Percentiles rank a stretch among this genome's conserved stretches.
Evolutionary conservation across 352 stramenopile species (phyloP).

Genomic region (Blastocystis sp.): DNA sequence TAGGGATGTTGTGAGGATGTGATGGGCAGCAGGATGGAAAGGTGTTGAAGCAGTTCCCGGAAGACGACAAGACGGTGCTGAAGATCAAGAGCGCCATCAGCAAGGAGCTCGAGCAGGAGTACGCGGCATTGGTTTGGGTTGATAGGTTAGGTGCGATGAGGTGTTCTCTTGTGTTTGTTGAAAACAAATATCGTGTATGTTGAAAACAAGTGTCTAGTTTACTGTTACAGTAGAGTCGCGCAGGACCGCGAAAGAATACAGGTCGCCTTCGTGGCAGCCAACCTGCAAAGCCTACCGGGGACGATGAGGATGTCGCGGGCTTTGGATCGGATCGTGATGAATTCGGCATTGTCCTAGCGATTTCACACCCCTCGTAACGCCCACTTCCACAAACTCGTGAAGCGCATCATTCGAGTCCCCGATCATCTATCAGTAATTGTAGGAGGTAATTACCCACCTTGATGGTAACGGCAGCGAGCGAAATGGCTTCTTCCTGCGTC

Average conservation of each 20-base stretch:
- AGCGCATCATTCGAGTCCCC: slow-evolving; percentile 14
- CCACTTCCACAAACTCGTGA: slow-evolving; percentile 27
- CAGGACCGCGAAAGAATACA: slow-evolving; percentile 43
- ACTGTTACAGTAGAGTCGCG: neutral
- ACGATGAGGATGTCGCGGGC: slow-evolving; percentile 45
- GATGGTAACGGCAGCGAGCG: slow-evolving; percentile 4
- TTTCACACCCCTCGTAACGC: neutral
- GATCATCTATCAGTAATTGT: slow-evolving; percentile 2
- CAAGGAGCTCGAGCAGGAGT: neutral
- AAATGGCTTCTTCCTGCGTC: neutral
- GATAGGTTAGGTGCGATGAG: neutral
- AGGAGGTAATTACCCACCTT: neutral
- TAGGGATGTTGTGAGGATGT: neutral
- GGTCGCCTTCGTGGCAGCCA: neutral
- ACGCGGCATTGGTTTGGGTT: neutral
- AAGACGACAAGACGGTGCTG: neutral
- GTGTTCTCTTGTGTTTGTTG: slow-evolving; percentile 39
- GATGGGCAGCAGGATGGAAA: slow-evolving; percentile 38
- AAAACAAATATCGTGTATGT: neutral
- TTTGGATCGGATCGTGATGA: slow-evolving; percentile 12
- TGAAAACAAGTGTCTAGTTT: neutral
- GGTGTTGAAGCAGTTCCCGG: slow-evolving; percentile 6
- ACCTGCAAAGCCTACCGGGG: neutral
- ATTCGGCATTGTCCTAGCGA: neutral
- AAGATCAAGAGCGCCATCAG: neutral